Conservation (phyloP, 305 asterid genomes). For the Fraxinus dipetala region DNA sequence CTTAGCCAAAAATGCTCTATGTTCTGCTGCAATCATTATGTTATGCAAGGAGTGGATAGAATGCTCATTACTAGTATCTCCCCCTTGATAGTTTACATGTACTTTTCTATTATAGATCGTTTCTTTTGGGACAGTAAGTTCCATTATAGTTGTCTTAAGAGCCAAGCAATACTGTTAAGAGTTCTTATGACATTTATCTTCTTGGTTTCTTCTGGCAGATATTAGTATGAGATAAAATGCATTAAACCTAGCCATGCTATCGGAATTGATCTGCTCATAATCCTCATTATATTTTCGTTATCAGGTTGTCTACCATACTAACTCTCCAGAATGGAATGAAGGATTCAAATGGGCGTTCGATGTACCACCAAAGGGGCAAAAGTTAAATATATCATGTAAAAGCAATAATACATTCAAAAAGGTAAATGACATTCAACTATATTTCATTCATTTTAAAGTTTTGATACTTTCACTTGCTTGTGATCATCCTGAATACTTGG, state of each 20-base stretch:
- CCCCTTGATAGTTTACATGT: background rate
- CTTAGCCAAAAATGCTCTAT: background rate
- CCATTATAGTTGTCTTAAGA: background rate
- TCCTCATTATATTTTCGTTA: constrained; percentile 11
- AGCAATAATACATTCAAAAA: constrained; percentile 78
- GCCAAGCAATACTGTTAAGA: background rate
- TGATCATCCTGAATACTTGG: background rate
- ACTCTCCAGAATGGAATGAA: constrained; percentile 80
- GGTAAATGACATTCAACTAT: constrained; percentile 36
- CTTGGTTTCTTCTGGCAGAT: background rate
- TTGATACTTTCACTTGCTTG: background rate
- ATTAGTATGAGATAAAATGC: background rate
- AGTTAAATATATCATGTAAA: constrained; percentile 64
- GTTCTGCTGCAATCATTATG: background rate
- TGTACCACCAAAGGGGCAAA: constrained; percentile 87
- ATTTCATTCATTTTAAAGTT: constrained; percentile 4
- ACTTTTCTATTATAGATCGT: background rate
- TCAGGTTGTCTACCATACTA: constrained; percentile 63
- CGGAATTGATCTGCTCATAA: background rate
- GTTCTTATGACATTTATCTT: background rate
- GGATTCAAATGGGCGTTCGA: constrained; percentile 86
- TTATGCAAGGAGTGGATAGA: background rate
- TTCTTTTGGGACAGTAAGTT: background rate
- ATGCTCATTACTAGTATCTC: background rate
- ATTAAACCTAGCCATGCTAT: background rate